Conservation (phyloP, 2,329 filamentous ascomycete genomes). For the Phaeosphaeria sp. region DNA sequence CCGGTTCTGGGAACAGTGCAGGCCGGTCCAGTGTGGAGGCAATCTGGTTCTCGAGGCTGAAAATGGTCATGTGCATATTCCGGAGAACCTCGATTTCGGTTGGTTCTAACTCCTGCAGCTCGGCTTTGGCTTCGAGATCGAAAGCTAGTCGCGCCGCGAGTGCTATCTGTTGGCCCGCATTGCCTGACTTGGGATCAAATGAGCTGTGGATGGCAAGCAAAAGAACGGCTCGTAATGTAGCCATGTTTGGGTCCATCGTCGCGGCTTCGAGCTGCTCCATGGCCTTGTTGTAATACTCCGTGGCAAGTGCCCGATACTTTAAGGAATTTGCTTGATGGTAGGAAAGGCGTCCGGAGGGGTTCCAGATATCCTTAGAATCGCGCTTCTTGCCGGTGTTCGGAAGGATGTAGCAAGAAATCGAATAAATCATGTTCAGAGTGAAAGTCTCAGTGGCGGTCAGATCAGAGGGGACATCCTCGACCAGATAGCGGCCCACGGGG, state of each 20-base stretch:
- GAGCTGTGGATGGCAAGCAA: conserved; percentile 45
- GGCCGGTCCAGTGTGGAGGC: conserved; percentile 44
- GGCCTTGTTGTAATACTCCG: conserved; percentile 35
- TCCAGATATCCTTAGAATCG: conserved; percentile 27
- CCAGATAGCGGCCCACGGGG: conserved; percentile 27
- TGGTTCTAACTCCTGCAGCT: conserved; percentile 32
- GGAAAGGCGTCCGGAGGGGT: conserved; percentile 31
- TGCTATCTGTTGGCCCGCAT: conserved; percentile 46
- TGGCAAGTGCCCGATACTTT: conserved; percentile 38
- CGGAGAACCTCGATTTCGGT: conserved; percentile 30
- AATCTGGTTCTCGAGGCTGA: conserved; percentile 45
- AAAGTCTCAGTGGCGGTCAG: conserved; percentile 36
- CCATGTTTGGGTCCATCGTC: conserved; percentile 40
- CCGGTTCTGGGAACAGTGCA: conserved; percentile 45
- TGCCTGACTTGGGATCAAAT: conserved; percentile 45
- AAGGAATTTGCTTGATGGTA: conserved; percentile 39
- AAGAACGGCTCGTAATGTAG: conserved; percentile 40
- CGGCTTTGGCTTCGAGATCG: conserved; percentile 35
- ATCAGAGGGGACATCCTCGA: conserved; percentile 26
- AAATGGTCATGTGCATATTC: conserved; percentile 46
- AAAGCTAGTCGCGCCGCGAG: conserved; percentile 44
- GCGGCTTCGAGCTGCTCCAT: conserved; percentile 42
- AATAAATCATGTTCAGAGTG: conserved; percentile 45
- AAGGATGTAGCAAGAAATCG: conserved; percentile 42
- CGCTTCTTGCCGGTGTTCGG: conserved; percentile 34